Evolutionary conservation across 768 basidiomycete species (phyloP).

Genomic region (Scleroderma citrinum): DNA sequence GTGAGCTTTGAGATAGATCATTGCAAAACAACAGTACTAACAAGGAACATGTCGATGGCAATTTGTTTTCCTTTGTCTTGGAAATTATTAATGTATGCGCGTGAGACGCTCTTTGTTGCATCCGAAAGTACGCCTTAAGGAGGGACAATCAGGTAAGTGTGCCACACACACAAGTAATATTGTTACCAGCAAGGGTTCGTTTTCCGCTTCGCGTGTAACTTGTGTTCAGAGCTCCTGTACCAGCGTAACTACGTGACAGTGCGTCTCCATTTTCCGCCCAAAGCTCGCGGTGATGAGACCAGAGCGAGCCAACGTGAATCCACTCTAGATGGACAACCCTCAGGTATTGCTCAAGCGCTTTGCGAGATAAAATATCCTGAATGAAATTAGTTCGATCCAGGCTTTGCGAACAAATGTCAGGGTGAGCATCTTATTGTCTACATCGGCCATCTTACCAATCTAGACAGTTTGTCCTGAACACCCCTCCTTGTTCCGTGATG

Average conservation of each 20-base stretch:
- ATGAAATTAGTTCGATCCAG: slow-evolving; percentile 97
- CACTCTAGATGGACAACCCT: slow-evolving; percentile 72
- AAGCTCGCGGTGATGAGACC: slow-evolving; percentile 84
- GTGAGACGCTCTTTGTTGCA: slow-evolving; percentile 92
- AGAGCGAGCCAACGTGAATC: slow-evolving; percentile 61
- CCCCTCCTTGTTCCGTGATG: slow-evolving; percentile 85
- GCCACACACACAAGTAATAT: not conserved
- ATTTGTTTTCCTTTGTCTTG: slow-evolving; percentile 91
- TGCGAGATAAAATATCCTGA: slow-evolving; percentile 87
- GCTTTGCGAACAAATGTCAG: slow-evolving; percentile 36
- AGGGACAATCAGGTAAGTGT: slow-evolving; percentile 4
- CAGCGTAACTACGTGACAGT: slow-evolving; percentile 90
- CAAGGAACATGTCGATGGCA: slow-evolving; percentile 94
- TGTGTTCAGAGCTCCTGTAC: slow-evolving; percentile 89
- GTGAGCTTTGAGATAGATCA: slow-evolving; percentile 5
- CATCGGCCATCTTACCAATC: slow-evolving; percentile 61
- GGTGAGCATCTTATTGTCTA: not conserved
- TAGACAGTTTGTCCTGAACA: slow-evolving; percentile 92
- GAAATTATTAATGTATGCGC: slow-evolving; percentile 98
- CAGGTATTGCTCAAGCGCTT: slow-evolving; percentile 78
- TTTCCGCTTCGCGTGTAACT: slow-evolving; percentile 95
- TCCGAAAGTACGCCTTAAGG: slow-evolving; percentile 79
- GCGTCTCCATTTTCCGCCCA: slow-evolving; percentile 99
- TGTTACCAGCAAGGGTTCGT: slow-evolving; percentile 77
- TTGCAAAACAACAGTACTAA: slow-evolving; percentile 31